Conservation (phyloP, 2,329 filamentous ascomycete genomes). For the Colletotrichum abscissum region DNA sequence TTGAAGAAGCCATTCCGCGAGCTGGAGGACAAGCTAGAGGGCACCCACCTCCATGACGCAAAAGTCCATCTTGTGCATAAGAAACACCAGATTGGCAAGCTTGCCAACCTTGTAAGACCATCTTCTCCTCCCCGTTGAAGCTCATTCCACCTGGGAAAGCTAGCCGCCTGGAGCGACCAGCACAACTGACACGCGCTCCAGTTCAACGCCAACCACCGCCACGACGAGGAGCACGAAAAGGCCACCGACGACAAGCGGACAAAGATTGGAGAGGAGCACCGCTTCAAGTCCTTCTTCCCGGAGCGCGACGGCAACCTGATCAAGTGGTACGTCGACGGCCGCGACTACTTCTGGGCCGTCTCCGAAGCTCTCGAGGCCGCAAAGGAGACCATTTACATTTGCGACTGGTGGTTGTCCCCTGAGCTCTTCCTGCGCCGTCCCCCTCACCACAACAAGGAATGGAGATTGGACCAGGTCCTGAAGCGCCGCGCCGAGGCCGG, state of each 20-base stretch:
- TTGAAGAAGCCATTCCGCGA: slow-evolving; percentile 60
- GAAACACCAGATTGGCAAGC: slow-evolving; percentile 74
- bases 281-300: slow-evolving; percentile 92
- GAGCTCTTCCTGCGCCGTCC: slow-evolving; percentile 88
- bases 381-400: slow-evolving; percentile 94
- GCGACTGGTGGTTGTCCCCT: slow-evolving; percentile 96
- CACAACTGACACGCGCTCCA: slow-evolving; percentile 40
- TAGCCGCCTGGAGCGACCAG: too few species aligned
- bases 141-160: neutral
- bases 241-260: slow-evolving; percentile 83
- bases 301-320: slow-evolving; percentile 85
- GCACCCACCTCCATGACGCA: slow-evolving; percentile 65
- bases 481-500: slow-evolving; percentile 92
- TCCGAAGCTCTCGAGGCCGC: slow-evolving; percentile 90
- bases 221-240: slow-evolving; percentile 93
- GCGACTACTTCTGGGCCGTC: slow-evolving; percentile 96
- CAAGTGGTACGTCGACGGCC: slow-evolving; percentile 98
- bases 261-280: slow-evolving; percentile 77
- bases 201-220: slow-evolving; percentile 90
- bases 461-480: slow-evolving; percentile 85
- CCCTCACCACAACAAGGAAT: slow-evolving; percentile 84
- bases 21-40: slow-evolving; percentile 64
- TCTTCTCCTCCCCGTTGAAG: neutral
- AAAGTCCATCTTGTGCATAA: slow-evolving; percentile 69
- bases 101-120: slow-evolving; percentile 67